Percentiles rank a stretch among this genome's conserved stretches.
These are phyloP conservation scores for Trifolium pratense DNA, from an alignment of 306 rosid species.

Conservation along the genomic window DNA sequence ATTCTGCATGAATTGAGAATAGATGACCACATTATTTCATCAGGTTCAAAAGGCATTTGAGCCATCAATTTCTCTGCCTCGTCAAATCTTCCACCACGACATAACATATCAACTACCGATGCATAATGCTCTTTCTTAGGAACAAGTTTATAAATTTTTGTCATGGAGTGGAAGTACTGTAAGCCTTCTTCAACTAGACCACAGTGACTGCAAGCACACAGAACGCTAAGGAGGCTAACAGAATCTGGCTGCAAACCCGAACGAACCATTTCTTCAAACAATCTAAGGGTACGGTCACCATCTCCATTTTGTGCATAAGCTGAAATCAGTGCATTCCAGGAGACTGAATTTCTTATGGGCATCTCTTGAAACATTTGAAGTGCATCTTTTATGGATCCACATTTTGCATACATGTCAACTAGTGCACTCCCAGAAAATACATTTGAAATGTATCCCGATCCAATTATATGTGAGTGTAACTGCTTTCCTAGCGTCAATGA, in stretches of 20 bases:
- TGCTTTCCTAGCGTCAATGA: slow-evolving; percentile 75
- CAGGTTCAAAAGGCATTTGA: slow-evolving; percentile 81
- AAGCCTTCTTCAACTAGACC: slow-evolving; percentile 84
- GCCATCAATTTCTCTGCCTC: slow-evolving; percentile 78
- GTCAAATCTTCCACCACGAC: slow-evolving; percentile 69
- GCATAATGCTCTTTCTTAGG: slow-evolving; percentile 83
- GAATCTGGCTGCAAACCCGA: slow-evolving; percentile 81
- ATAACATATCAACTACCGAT: slow-evolving; percentile 76
- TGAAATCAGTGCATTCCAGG: slow-evolving; percentile 89
- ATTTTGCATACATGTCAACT: slow-evolving; percentile 93
- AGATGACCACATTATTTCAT: slow-evolving; percentile 85
- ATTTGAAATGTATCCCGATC: slow-evolving; percentile 72
- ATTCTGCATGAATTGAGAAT: slow-evolving; percentile 85
- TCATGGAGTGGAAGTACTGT: slow-evolving; percentile 66
- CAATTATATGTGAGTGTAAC: slow-evolving; percentile 63
- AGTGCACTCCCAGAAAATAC: slow-evolving; percentile 89
- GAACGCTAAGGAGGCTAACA: slow-evolving; percentile 76
- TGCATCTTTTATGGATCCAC: slow-evolving; percentile 81
- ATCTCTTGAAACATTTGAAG: slow-evolving; percentile 73
- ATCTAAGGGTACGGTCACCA: slow-evolving; percentile 59
- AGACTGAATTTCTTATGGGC: slow-evolving; percentile 75
- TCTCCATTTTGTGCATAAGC: slow-evolving; percentile 89
- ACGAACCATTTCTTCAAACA: slow-evolving; percentile 70
- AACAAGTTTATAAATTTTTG: slow-evolving; percentile 50
- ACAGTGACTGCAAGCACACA: slow-evolving; percentile 90